Percentiles rank a stretch among this genome's conserved stretches.
phyloP scores from a whole-genome alignment of 75 land plant genomes.

The Azolla pinnata region DNA sequence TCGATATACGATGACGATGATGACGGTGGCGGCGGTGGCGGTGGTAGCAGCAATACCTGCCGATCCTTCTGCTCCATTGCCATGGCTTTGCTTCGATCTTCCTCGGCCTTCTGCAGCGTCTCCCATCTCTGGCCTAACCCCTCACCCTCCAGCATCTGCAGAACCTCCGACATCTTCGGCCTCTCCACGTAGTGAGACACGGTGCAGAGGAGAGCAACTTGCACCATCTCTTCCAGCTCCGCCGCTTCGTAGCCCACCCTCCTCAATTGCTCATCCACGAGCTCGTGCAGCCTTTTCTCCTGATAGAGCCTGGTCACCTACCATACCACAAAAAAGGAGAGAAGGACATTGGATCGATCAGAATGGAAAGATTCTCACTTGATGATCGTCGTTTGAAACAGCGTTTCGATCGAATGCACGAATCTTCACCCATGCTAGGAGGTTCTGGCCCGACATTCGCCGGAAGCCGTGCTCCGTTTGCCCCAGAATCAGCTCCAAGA shows the following conservation, averaged over 20 bases:
- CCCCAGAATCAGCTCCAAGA: slow-evolving; percentile 54
- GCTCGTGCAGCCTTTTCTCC: slow-evolving; percentile 25
- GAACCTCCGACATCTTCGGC: slow-evolving; percentile 48
- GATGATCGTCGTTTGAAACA: neutral
- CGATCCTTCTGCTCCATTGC: neutral
- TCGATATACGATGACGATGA: too few species aligned
- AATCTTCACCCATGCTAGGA: slow-evolving; percentile 61
- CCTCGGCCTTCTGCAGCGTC: slow-evolving; percentile 37
- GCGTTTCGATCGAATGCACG: neutral
- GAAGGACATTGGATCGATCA: slow-evolving; percentile 1
- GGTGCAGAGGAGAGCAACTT: slow-evolving; percentile 39
- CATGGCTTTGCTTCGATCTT: slow-evolving; percentile 5
- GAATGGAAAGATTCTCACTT: neutral
- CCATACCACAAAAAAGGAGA: neutral
- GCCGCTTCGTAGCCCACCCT: slow-evolving; percentile 15
- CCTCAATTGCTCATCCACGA: slow-evolving; percentile 25
- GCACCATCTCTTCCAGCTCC: slow-evolving; percentile 40
- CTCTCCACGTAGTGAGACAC: slow-evolving; percentile 21
- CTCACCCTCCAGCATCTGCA: slow-evolving; percentile 41
- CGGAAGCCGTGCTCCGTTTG: slow-evolving; percentile 63
- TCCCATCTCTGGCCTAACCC: slow-evolving; percentile 42
- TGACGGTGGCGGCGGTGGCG: too few species aligned
- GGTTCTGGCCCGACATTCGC: slow-evolving; percentile 58
- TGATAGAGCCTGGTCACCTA: slow-evolving; percentile 33
- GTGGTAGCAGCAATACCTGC: too few species aligned